Evolutionary conservation across 169 alveolate genomes (phyloP).

Genomic region (Eimeria acervulina): DNA sequence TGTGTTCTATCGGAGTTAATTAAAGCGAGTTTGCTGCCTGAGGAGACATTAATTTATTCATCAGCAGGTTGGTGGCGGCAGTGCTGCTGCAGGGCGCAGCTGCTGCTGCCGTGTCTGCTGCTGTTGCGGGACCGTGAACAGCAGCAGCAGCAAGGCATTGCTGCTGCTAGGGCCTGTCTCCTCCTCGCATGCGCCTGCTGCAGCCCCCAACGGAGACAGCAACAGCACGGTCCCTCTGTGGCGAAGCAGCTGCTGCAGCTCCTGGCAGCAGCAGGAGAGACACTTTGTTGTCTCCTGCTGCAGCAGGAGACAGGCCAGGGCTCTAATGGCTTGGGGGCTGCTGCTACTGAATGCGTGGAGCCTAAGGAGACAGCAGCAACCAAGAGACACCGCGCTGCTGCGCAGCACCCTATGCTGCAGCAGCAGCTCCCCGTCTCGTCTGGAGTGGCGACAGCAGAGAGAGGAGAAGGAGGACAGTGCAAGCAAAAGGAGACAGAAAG

Average conservation of each 20-base stretch:
- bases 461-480: not conserved
- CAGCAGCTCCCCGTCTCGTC: not conserved
- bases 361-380: not conserved
- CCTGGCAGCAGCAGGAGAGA: conserved; percentile 39
- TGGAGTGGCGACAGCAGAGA: not conserved
- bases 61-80: conserved; percentile 38
- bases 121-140: not conserved
- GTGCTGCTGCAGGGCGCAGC: conserved; percentile 15
- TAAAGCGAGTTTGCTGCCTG: not conserved
- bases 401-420: conserved; percentile 11
- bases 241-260: conserved; percentile 26
- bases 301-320: not conserved
- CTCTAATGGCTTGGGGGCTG: not conserved
- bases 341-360: not conserved
- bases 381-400: not conserved
- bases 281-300: conserved; percentile 8
- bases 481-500: not conserved
- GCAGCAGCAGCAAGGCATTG: conserved; percentile 16
- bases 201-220: conserved; percentile 22
- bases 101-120: not conserved
- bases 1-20: not conserved
- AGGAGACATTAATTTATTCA: no score
- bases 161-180: conserved; percentile 49
- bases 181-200: not conserved
- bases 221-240: conserved; percentile 35